A percentile compares a stretch with the other conserved stretches of the same genome.
Conservation (phyloP, 306 rosid species). For the Prunus dulcis region DNA sequence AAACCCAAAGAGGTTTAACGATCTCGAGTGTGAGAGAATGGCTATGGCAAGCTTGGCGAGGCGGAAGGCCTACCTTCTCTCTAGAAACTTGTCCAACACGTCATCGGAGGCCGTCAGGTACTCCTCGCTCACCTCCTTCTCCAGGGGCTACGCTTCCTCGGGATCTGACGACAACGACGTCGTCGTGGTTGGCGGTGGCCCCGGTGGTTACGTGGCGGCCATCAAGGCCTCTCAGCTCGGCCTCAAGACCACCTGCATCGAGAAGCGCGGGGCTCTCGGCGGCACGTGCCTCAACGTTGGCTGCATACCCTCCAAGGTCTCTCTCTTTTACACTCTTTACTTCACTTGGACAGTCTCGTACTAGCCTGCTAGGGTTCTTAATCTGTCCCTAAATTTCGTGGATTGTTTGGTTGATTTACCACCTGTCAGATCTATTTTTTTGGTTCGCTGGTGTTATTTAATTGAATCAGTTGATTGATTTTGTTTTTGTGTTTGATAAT, state of each 20-base stretch:
- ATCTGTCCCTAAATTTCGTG: no score
- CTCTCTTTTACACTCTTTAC: not conserved
- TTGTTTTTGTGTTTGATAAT: not conserved
- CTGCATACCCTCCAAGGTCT: conserved; percentile 97
- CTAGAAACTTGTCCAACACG: conserved; percentile 36
- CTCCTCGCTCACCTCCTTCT: conserved; percentile 45
- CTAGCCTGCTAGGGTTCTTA: not conserved
- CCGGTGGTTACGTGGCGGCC: conserved; percentile 99
- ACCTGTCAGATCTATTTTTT: conserved; percentile 11
- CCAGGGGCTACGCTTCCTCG: conserved; percentile 67
- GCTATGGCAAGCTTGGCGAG: conserved; percentile 81
- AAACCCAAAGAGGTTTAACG: not conserved
- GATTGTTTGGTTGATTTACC: not conserved
- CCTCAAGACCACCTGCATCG: conserved; percentile 94
- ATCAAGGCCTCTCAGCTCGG: conserved; percentile 97
- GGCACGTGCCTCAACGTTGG: conserved; percentile 99
- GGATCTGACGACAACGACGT: conserved; percentile 96
- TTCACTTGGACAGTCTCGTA: not conserved
- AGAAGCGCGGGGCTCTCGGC: conserved; percentile 96
- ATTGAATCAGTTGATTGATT: not conserved
- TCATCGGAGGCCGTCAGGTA: conserved; percentile 43
- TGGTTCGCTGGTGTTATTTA: not conserved
- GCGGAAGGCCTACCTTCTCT: conserved; percentile 61
- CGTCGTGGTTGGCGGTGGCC: conserved; percentile 96
- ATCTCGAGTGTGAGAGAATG: conserved; percentile 26